Evolutionary conservation across 2,329 filamentous ascomycete species (phyloP).

Genomic region (Rutstroemia sp.): DNA sequence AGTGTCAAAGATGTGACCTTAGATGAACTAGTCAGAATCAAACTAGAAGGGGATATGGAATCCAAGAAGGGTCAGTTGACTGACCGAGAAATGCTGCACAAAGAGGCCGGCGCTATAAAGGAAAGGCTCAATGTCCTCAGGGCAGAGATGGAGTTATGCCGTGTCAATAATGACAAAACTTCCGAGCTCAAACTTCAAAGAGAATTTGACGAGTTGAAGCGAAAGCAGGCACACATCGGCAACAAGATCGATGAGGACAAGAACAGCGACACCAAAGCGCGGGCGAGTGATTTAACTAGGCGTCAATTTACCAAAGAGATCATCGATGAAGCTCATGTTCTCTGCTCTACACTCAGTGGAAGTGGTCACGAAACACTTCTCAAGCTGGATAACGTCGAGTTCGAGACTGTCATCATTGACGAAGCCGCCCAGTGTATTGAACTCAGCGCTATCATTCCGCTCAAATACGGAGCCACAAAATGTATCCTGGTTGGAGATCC

Average conservation of each 20-base stretch:
- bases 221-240: slow-evolving; percentile 68
- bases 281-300: slow-evolving; percentile 79
- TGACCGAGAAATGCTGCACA: slow-evolving; percentile 49
- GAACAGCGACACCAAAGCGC: slow-evolving; percentile 74
- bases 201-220: slow-evolving; percentile 71
- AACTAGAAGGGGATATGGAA: slow-evolving; percentile 55
- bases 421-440: slow-evolving; percentile 98
- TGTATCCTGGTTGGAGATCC: slow-evolving; percentile 97
- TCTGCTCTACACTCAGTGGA: slow-evolving; percentile 91
- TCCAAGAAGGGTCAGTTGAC: slow-evolving; percentile 44
- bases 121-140: slow-evolving; percentile 64
- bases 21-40: slow-evolving; percentile 79
- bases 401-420: slow-evolving; percentile 97
- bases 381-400: slow-evolving; percentile 77
- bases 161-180: slow-evolving; percentile 44
- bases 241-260: slow-evolving; percentile 80
- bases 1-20: slow-evolving; percentile 87
- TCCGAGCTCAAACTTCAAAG: slow-evolving; percentile 54
- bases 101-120: slow-evolving; percentile 66
- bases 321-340: slow-evolving; percentile 80
- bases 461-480: slow-evolving; percentile 96
- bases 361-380: slow-evolving; percentile 88
- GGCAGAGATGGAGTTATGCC: slow-evolving; percentile 61
- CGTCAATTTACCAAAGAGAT: slow-evolving; percentile 85
- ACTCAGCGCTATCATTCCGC: slow-evolving; percentile 87